Evolutionary conservation across 305 asterid species (phyloP).

Genomic region (Salvia sclarea): DNA sequence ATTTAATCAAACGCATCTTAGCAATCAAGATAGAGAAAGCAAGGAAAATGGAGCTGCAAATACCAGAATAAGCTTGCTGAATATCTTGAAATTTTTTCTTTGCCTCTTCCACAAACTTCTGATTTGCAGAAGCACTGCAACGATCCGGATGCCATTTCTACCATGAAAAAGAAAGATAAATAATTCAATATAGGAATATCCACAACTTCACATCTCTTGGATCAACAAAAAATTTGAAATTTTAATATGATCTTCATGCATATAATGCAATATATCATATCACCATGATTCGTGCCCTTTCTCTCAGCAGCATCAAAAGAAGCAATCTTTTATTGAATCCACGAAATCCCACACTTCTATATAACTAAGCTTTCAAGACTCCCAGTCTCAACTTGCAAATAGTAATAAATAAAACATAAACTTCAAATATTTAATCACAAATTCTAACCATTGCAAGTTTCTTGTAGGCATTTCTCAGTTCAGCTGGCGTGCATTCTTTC

Average conservation of each 20-base stretch:
- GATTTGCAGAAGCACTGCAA: slow-evolving; percentile 58
- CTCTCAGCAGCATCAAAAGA: background rate
- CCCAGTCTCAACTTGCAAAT: background rate
- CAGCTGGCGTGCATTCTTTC: slow-evolving; percentile 56
- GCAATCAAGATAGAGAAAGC: background rate
- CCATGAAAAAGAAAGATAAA: background rate
- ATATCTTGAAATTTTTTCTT: slow-evolving; percentile 76
- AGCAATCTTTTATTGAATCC: background rate
- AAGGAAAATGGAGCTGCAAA: background rate
- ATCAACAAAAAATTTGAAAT: background rate
- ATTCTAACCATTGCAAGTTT: slow-evolving; percentile 71
- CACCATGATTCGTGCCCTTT: background rate
- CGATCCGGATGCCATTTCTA: slow-evolving; percentile 98
- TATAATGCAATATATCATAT: background rate
- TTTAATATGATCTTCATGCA: slow-evolving; percentile 2
- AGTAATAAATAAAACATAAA: background rate
- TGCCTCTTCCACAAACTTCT: slow-evolving; percentile 60
- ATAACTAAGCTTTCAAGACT: background rate
- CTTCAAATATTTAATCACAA: background rate
- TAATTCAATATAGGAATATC: background rate
- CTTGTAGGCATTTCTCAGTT: slow-evolving; percentile 65
- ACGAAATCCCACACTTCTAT: background rate
- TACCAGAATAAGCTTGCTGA: slow-evolving; percentile 92
- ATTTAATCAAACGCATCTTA: background rate
- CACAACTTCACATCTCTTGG: background rate